These are phyloP conservation scores for Coniochaeta ligniaria DNA, from an alignment of 2,329 filamentous ascomycete genomes.

Conservation along the genomic window DNA sequence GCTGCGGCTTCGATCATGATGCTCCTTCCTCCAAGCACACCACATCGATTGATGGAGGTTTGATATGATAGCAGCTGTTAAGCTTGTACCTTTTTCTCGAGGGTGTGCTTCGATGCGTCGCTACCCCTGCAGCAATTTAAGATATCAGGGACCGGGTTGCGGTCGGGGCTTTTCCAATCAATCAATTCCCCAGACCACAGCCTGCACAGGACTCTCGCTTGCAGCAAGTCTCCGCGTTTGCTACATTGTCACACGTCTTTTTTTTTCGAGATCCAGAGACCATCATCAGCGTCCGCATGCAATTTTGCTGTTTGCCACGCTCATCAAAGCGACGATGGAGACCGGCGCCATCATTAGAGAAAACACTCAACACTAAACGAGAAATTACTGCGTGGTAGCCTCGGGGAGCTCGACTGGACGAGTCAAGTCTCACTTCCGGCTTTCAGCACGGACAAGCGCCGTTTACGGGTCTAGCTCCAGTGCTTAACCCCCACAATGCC, in stretches of 20 bases:
- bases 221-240: not conserved
- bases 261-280: not conserved
- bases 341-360: not conserved
- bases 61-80: not conserved
- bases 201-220: not conserved
- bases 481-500: not conserved
- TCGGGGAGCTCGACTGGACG: not conserved
- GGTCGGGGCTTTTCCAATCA: slow-evolving; percentile 4
- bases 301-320: not conserved
- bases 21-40: no score
- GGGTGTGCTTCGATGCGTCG: not conserved
- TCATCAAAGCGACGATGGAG: not conserved
- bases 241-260: not conserved
- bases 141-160: slow-evolving; percentile 4
- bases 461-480: not conserved
- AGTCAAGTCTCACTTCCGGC: not conserved
- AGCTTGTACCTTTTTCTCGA: not conserved
- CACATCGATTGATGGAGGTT: no score
- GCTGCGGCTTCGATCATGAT: no score
- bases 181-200: not conserved
- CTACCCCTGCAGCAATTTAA: slow-evolving; percentile 3
- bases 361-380: not conserved
- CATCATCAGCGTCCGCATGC: not conserved
- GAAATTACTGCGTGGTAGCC: not conserved
- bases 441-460: not conserved